Evolutionary conservation across 257 asterid genomes (phyloP).

Genomic region (Ligustrum vulgare): DNA sequence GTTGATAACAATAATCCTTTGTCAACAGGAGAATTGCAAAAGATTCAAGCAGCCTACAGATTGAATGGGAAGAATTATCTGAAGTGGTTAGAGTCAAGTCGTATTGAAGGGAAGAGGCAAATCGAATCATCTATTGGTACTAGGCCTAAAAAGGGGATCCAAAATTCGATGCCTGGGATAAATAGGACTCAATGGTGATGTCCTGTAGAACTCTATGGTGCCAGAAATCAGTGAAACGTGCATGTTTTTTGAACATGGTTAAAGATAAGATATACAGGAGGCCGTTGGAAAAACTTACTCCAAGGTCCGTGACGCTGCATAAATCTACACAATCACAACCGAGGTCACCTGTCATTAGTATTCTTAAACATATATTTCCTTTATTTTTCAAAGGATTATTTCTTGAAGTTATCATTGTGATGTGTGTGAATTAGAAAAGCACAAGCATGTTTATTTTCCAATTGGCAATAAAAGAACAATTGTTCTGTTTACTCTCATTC

Average conservation of each 20-base stretch:
- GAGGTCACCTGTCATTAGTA: neutral
- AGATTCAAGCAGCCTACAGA: neutral
- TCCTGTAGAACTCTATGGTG: conserved; percentile 6
- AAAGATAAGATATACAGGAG: neutral
- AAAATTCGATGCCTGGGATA: neutral
- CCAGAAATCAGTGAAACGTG: conserved; percentile 9
- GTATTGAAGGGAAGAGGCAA: neutral
- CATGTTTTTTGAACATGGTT: neutral
- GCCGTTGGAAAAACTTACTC: neutral
- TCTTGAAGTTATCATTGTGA: neutral
- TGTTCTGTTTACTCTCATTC: conserved; percentile 7
- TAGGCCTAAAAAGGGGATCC: neutral
- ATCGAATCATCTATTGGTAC: neutral
- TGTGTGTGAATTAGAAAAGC: neutral
- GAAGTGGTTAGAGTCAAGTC: conserved; percentile 2
- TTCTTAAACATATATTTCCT: too few species aligned
- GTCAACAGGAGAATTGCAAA: neutral
- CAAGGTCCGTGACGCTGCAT: neutral
- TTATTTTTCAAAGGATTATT: neutral
- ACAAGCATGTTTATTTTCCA: neutral
- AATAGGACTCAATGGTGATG: conserved; percentile 12
- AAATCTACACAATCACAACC: neutral
- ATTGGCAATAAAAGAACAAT: neutral
- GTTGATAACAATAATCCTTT: neutral
- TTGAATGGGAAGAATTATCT: conserved; percentile 8